A percentile compares a stretch with the other conserved stretches of the same genome.
Evolutionary conservation across 225 moss, liverwort and hornwort genomes (phyloP).

Genomic region (Climacium dendroides): DNA sequence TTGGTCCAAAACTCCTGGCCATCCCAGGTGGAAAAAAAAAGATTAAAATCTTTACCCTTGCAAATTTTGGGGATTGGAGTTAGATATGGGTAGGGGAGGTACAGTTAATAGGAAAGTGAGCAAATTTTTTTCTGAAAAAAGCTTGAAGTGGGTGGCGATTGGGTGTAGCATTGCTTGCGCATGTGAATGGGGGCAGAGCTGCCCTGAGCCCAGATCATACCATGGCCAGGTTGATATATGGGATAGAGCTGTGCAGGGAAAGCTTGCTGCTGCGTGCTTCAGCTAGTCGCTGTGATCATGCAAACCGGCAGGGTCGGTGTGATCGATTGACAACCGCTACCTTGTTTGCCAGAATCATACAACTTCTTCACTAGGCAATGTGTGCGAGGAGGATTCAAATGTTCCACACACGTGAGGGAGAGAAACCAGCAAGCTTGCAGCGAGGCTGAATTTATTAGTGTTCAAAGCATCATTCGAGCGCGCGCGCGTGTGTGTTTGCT

Average conservation of each 20-base stretch:
- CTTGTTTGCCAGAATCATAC: background rate
- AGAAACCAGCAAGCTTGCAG: background rate
- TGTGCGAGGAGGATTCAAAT: conserved; percentile 9
- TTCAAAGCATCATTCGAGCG: background rate
- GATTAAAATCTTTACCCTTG: background rate
- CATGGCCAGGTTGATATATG: background rate
- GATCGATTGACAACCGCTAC: background rate
- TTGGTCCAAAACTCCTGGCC: background rate
- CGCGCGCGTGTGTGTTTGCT: background rate
- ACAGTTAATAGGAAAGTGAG: background rate
- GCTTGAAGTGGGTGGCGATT: background rate
- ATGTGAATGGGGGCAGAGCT: background rate
- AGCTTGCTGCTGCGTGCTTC: background rate
- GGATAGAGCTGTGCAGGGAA: background rate
- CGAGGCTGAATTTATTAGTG: background rate
- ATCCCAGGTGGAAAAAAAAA: background rate
- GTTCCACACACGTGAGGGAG: background rate
- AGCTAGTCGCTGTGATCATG: background rate
- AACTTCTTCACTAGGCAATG: background rate
- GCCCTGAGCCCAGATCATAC: background rate
- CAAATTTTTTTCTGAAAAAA: background rate
- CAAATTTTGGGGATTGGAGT: background rate
- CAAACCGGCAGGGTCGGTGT: background rate
- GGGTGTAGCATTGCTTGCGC: background rate
- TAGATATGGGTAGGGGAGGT: background rate